Conservation (phyloP, 371 early-diverging fungal species). For the Mucor irregularis region DNA sequence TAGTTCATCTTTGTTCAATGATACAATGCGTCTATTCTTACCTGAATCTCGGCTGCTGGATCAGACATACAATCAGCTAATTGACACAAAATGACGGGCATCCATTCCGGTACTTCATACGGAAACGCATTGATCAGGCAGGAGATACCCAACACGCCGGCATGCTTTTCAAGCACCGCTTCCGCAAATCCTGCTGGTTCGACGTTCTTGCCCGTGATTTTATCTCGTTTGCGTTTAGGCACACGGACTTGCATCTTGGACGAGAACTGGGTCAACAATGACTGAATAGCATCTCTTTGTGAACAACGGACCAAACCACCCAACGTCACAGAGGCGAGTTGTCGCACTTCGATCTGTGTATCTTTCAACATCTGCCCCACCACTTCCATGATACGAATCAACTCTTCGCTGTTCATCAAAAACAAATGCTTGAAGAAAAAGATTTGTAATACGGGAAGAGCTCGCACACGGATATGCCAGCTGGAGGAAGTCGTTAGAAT, state of each 20-base stretch:
- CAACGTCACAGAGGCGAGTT: conserved; percentile 79
- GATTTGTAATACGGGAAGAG: conserved; percentile 77
- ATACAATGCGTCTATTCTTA: conserved; percentile 13
- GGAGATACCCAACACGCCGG: conserved; percentile 86
- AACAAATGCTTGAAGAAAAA: conserved; percentile 78
- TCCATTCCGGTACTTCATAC: conserved; percentile 89
- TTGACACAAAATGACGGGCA: conserved; percentile 78
- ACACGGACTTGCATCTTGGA: conserved; percentile 35
- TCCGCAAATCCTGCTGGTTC: conserved; percentile 55
- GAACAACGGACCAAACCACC: conserved; percentile 88
- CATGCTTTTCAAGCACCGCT: conserved; percentile 76
- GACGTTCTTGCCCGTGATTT: conserved; percentile 44
- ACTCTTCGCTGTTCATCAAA: conserved; percentile 51
- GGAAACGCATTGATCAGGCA: conserved; percentile 87
- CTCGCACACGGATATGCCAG: conserved; percentile 76
- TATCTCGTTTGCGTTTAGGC: conserved; percentile 47
- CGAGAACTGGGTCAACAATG: conserved; percentile 47
- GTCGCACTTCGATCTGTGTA: conserved; percentile 81
- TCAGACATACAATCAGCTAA: conserved; percentile 82
- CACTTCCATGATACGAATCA: conserved; percentile 61
- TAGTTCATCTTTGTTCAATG: background rate
- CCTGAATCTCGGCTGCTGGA: conserved; percentile 82
- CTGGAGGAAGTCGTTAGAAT: conserved; percentile 56
- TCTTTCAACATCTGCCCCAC: conserved; percentile 70
- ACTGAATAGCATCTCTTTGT: conserved; percentile 68